Percentiles rank a stretch among this genome's conserved stretches.
Conservation (phyloP, 202 grass and related monocot species). For the Schoenoplectus triqueter region DNA sequence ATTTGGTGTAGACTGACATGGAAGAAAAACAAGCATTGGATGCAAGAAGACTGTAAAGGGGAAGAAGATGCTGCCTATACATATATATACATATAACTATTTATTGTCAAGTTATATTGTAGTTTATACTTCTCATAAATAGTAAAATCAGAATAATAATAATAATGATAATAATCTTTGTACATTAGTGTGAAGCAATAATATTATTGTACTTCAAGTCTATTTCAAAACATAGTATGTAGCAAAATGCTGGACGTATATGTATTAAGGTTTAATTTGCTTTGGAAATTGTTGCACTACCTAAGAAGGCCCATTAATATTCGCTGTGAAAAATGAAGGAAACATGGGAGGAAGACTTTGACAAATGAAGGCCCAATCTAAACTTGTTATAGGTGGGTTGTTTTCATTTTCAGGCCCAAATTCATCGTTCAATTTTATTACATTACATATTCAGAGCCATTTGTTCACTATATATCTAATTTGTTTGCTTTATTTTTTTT, state of each 20-base stretch:
- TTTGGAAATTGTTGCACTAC: not conserved
- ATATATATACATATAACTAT: conserved; percentile 10
- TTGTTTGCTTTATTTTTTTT: too few relatives aligned
- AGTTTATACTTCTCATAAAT: conserved; percentile 20
- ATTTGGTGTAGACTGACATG: conserved; percentile 20
- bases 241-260: not conserved
- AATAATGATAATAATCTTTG: conserved; percentile 4
- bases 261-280: not conserved
- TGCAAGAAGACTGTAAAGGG: not conserved
- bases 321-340: not conserved
- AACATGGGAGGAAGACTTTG: not conserved
- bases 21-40: not conserved
- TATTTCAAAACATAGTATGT: not conserved
- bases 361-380: not conserved
- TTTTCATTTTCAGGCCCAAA: not conserved
- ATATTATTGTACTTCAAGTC: not conserved
- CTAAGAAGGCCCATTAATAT: not conserved
- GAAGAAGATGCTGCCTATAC: conserved; percentile 7
- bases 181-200: conserved; percentile 5
- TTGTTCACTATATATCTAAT: not conserved
- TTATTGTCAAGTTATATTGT: conserved; percentile 31
- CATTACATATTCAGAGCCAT: not conserved
- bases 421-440: not conserved
- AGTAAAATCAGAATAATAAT: not conserved
- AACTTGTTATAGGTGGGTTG: not conserved